phyloP scores from a whole-genome alignment of 345 rosid species.

The Arabidopsis arenosa region DNA sequence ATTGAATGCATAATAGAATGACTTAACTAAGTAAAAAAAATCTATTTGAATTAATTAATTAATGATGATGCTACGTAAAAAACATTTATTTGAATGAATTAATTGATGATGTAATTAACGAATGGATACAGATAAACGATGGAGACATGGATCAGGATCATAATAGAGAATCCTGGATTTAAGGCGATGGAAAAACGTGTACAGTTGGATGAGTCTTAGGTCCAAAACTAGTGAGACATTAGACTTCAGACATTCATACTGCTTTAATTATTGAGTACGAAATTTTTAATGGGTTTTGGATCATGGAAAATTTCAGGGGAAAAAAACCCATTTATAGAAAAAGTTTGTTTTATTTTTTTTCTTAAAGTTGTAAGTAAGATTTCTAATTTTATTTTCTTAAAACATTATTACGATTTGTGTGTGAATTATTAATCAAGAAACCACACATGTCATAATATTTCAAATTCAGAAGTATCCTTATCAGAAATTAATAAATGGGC shows the following conservation, averaged over 20 bases:
- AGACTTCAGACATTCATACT: constrained; percentile 1
- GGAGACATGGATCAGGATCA: constrained; percentile 18
- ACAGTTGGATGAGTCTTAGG: constrained; percentile 1
- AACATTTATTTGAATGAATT: background rate
- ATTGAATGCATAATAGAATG: background rate
- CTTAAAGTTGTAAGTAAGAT: background rate
- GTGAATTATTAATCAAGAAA: background rate
- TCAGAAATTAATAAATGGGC: constrained; percentile 25
- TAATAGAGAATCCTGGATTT: background rate
- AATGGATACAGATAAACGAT: constrained; percentile 25
- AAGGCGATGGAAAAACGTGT: constrained; percentile 1
- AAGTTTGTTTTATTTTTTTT: background rate
- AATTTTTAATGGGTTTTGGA: background rate
- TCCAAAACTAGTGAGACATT: constrained; percentile 8
- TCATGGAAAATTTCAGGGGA: background rate
- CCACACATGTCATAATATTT: background rate
- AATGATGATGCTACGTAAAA: too few species aligned
- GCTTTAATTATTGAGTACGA: background rate
- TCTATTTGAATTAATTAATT: background rate
- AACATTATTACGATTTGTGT: background rate
- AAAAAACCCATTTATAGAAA: background rate
- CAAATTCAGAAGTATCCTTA: background rate
- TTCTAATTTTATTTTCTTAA: too few species aligned
- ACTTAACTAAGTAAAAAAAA: background rate
- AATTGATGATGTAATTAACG: background rate